Evolutionary conservation across 805 yeast genomes (phyloP), one percentile per base, ranked within the genome.

Genomic region (Candida krabiensis): DNA sequence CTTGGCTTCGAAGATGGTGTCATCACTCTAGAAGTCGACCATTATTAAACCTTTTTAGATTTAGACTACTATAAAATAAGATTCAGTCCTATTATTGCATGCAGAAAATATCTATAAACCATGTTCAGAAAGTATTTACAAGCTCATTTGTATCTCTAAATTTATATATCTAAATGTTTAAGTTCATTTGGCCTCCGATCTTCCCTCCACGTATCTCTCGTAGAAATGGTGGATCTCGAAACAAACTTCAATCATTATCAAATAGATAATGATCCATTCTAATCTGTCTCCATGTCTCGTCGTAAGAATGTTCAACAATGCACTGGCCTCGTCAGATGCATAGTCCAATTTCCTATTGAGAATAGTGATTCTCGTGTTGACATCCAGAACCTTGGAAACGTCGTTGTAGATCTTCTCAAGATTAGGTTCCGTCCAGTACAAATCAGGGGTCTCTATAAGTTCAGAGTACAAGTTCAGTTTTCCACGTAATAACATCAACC

Each of bases 351-450:
- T 89, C 37, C 89, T 73, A 59, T 90, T 90, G 56, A 90, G 65
- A 24, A 89, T 87, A 21, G 78, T 70, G 33, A 89, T 85, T 44
- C 97, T 69, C 5, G 91, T 85, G 21, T 73, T 70, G 21, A 90
- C 79, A 52, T 90, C 97, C 39, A 90, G 66, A 16, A 76, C 77
- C 33, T 74, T 74, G 0, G 95, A 83, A 6, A 87, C 79, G 14
- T 77, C 71, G 33, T 80, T 75, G 60, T 87, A 90, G 8, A 88
- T 78, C 37, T 72, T 71, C 55, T 90, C 97, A 37, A 90, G 66
- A 23, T 79, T 78, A 1, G 96, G 95, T 55, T 89, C 96, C 31
- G 87, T 76, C 97, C 97, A 90, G 61, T 89, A 90, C 29, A 88
- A 63, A 58, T 90, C 97, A 0, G 97, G 97, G 0, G 95, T 87